Conservation (phyloP, 352 stramenopile species). For the Globisporangium polare region DNA sequence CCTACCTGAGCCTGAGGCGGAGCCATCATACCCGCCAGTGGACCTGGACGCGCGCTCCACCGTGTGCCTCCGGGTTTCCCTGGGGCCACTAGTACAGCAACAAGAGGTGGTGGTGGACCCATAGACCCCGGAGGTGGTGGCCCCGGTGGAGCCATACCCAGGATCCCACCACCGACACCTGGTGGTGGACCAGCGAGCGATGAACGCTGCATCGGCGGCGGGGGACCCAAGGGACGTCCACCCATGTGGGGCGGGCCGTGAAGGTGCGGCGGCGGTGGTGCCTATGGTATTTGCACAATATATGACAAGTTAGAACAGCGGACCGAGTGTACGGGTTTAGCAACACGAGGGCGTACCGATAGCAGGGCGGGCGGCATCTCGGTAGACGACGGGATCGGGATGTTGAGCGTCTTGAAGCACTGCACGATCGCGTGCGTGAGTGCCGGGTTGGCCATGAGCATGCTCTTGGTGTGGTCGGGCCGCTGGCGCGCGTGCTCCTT, state of each 20-base stretch:
- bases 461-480: slow-evolving; percentile 72
- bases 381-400: slow-evolving; percentile 58
- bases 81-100: slow-evolving; percentile 18
- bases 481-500: slow-evolving; percentile 77
- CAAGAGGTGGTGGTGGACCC: slow-evolving; percentile 22
- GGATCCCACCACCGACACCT: slow-evolving; percentile 11
- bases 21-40: slow-evolving; percentile 23
- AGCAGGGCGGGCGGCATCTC: slow-evolving; percentile 57
- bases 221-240: slow-evolving; percentile 5
- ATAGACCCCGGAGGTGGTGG: slow-evolving; percentile 37
- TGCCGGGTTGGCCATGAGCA: slow-evolving; percentile 68
- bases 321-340: no score
- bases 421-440: slow-evolving; percentile 84
- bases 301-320: not conserved
- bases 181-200: slow-evolving; percentile 16
- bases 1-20: slow-evolving; percentile 3
- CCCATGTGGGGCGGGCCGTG: slow-evolving; percentile 14
- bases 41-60: slow-evolving; percentile 66
- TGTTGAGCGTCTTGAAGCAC: slow-evolving; percentile 82
- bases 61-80: slow-evolving; percentile 48
- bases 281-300: not conserved
- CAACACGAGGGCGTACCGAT: not conserved
- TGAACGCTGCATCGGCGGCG: slow-evolving; percentile 28
- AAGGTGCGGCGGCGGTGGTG: not conserved
- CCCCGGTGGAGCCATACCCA: slow-evolving; percentile 17